Percentiles rank a stretch among this genome's conserved stretches.
phyloP scores from a whole-genome alignment of 495 filamentous ascomycete genomes.

The Acidomyces sp. region DNA sequence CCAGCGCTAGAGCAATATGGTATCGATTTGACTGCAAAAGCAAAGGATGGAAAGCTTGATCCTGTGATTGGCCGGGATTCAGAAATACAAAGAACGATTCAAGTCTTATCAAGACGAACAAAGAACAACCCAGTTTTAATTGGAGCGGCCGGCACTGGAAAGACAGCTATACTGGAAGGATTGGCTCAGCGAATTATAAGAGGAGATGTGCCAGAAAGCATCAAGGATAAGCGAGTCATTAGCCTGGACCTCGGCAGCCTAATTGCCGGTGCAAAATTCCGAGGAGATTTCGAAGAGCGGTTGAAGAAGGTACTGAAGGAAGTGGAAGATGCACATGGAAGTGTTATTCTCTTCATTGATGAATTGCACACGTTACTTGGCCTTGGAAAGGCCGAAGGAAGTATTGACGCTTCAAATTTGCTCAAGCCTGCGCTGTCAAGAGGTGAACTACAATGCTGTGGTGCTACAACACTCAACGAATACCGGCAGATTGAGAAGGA shows the following conservation, averaged over 20 bases:
- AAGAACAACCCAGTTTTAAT: conserved; percentile 97
- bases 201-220: conserved; percentile 89
- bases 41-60: conserved; percentile 81
- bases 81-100: conserved; percentile 88
- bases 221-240: conserved; percentile 88
- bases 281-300: conserved; percentile 92
- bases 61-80: conserved; percentile 87
- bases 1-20: conserved; percentile 81
- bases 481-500: conserved; percentile 93
- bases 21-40: conserved; percentile 74
- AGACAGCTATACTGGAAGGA: conserved; percentile 89
- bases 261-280: conserved; percentile 89
- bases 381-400: conserved; percentile 87
- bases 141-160: conserved; percentile 83
- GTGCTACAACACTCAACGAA: conserved; percentile 84
- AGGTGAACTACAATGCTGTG: conserved; percentile 89
- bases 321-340: conserved; percentile 75
- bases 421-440: conserved; percentile 87
- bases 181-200: conserved; percentile 79
- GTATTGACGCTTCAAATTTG: conserved; percentile 89
- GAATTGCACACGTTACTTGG: conserved; percentile 87
- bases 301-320: conserved; percentile 84
- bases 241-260: conserved; percentile 76
- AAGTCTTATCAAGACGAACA: conserved; percentile 79
- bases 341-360: conserved; percentile 88